Evolutionary conservation across 768 basidiomycete genomes (phyloP).

Genomic region (Tylopilus sp.): DNA sequence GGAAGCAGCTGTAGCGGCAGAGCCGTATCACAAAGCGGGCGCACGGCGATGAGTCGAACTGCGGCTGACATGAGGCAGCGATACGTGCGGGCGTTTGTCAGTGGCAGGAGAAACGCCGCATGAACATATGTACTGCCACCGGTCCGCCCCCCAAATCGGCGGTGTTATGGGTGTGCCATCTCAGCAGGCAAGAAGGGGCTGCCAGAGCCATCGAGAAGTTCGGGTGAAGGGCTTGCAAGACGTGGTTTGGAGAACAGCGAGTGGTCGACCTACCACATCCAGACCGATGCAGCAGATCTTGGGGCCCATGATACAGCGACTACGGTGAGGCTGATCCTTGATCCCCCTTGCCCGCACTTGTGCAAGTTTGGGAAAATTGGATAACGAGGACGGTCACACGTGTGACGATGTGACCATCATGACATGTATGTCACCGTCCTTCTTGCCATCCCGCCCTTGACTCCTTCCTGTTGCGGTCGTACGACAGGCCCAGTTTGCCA

Average conservation of each 20-base stretch:
- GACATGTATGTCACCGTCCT: neutral
- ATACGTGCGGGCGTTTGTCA: neutral
- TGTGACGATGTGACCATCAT: slow-evolving; percentile 15
- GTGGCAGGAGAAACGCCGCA: slow-evolving; percentile 11
- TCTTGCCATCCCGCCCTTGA: neutral
- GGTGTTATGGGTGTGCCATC: slow-evolving; percentile 1
- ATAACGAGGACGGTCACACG: slow-evolving; percentile 17
- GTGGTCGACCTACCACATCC: neutral
- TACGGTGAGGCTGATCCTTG: slow-evolving; percentile 7
- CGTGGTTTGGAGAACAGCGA: neutral
- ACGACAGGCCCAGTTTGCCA: slow-evolving; percentile 5
- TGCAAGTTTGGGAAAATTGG: slow-evolving; percentile 8
- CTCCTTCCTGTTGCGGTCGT: neutral
- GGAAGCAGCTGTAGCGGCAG: slow-evolving; percentile 8
- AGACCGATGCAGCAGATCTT: slow-evolving; percentile 14
- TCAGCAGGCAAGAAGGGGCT: slow-evolving; percentile 4
- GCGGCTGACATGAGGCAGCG: slow-evolving; percentile 21
- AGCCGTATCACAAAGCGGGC: slow-evolving; percentile 12
- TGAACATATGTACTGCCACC: slow-evolving; percentile 14
- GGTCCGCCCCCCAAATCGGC: slow-evolving; percentile 12
- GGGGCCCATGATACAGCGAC: slow-evolving; percentile 4
- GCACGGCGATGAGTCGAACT: slow-evolving; percentile 19
- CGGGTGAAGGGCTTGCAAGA: neutral
- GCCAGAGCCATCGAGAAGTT: neutral
- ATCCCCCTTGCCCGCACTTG: slow-evolving; percentile 3